Conservation (phyloP, 805 yeast species). For the Wickerhamomyces subpelliculosus region DNA sequence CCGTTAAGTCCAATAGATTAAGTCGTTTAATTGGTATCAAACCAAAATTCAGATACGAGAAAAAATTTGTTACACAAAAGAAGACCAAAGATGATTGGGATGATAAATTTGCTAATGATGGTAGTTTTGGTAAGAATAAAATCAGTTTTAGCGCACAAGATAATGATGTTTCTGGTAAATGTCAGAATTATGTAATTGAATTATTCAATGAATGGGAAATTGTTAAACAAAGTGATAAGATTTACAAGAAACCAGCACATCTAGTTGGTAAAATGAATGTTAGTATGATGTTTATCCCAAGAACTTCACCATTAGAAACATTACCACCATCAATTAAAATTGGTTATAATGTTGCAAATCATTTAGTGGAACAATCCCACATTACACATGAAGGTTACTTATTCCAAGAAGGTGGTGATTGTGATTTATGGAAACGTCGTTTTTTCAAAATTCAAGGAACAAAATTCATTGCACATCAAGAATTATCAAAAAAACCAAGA, state of each 20-base stretch:
- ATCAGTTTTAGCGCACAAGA: conserved; percentile 56
- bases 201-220: conserved; percentile 81
- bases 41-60: conserved; percentile 29
- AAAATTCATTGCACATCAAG: conserved; percentile 71
- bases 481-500: conserved; percentile 56
- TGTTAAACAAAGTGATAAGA: conserved; percentile 21
- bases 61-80: conserved; percentile 43
- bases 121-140: conserved; percentile 80
- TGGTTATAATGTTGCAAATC: conserved; percentile 36
- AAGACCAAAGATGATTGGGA: conserved; percentile 53
- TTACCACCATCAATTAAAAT: conserved; percentile 65
- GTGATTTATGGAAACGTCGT: conserved; percentile 62
- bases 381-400: conserved; percentile 56
- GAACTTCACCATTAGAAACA: conserved; percentile 50
- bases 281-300: conserved; percentile 63
- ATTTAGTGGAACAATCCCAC: conserved; percentile 28
- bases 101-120: conserved; percentile 67
- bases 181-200: conserved; percentile 46
- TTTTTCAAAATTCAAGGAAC: conserved; percentile 69
- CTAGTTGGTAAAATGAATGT: conserved; percentile 61
- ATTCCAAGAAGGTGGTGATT: conserved; percentile 90
- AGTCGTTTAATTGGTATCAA: conserved; percentile 39
- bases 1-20: conserved; percentile 37
- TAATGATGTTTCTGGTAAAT: conserved; percentile 44
- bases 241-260: conserved; percentile 40